A percentile compares a stretch with the other conserved stretches of the same genome.
Conservation (phyloP, 805 yeast species). For the Saccharomycopsis schoenii region DNA sequence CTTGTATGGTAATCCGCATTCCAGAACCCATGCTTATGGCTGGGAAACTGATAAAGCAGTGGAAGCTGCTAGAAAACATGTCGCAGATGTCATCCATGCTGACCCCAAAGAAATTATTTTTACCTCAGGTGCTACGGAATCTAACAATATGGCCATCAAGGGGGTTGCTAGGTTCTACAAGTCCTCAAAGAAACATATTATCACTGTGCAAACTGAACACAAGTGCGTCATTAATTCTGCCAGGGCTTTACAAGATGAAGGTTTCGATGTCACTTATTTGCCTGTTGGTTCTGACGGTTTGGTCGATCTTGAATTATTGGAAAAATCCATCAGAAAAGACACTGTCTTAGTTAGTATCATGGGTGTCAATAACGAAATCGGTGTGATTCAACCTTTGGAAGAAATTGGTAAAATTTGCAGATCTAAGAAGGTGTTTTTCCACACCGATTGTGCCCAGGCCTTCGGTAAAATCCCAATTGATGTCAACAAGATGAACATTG, state of each 20-base stretch:
- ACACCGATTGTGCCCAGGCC: conserved; percentile 96
- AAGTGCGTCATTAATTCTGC: conserved; percentile 98
- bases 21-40: conserved; percentile 93
- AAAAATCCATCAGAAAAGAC: conserved; percentile 78
- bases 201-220: conserved; percentile 95
- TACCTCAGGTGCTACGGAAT: conserved; percentile 97
- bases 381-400: conserved; percentile 91
- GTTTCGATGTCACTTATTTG: conserved; percentile 89
- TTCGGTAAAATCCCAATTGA: conserved; percentile 89
- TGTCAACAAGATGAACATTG: conserved; percentile 89
- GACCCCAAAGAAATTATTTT: conserved; percentile 95
- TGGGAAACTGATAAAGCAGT: conserved; percentile 97
- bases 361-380: conserved; percentile 98
- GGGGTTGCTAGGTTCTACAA: conserved; percentile 93
- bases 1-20: conserved; percentile 94
- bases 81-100: conserved; percentile 81
- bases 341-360: conserved; percentile 85
- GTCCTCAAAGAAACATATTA: conserved; percentile 84
- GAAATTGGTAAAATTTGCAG: conserved; percentile 88
- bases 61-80: conserved; percentile 72
- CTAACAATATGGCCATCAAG: conserved; percentile 88
- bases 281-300: conserved; percentile 78
- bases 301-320: conserved; percentile 65
- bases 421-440: conserved; percentile 85
- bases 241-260: conserved; percentile 91